Conservation (phyloP, 768 basidiomycete genomes). For the Tulasnella sp. region DNA sequence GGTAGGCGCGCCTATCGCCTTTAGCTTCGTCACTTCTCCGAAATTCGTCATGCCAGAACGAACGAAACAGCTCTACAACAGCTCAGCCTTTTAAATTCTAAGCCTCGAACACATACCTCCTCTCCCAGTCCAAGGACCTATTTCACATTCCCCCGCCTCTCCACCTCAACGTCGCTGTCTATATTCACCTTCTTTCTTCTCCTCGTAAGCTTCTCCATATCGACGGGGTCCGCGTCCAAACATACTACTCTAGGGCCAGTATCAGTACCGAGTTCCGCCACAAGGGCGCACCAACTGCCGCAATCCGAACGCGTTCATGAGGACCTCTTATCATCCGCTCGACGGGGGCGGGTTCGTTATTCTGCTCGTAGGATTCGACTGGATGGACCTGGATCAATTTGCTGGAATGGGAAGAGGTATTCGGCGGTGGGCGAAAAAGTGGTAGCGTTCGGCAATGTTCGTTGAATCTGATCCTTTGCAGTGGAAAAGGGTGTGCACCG, state of each 20-base stretch:
- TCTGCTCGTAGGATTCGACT: slow-evolving; percentile 58
- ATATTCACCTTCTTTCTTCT: slow-evolving; percentile 34
- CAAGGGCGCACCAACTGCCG: slow-evolving; percentile 45
- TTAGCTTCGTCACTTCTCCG: neutral
- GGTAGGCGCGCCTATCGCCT: slow-evolving; percentile 38
- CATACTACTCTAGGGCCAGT: neutral
- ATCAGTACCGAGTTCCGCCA: neutral
- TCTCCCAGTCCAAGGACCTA: slow-evolving; percentile 34
- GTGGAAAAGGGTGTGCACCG: slow-evolving; percentile 56
- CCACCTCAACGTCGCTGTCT: neutral
- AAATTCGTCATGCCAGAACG: slow-evolving; percentile 46
- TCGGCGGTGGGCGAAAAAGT: slow-evolving; percentile 40
- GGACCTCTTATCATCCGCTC: slow-evolving; percentile 57
- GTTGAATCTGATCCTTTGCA: slow-evolving; percentile 57
- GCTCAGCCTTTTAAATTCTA: slow-evolving; percentile 68
- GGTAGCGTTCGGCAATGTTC: slow-evolving; percentile 36
- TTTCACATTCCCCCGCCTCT: slow-evolving; percentile 46
- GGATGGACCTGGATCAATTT: slow-evolving; percentile 67
- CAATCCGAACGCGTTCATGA: slow-evolving; percentile 45
- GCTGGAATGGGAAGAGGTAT: slow-evolving; percentile 64
- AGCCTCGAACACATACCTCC: slow-evolving; percentile 64
- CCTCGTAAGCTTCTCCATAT: slow-evolving; percentile 23
- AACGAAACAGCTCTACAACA: slow-evolving; percentile 82
- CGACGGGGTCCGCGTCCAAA: neutral
- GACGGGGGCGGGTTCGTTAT: slow-evolving; percentile 60